Evolutionary conservation across 1,284 basidiomycete genomes (phyloP), one percentile per base, ranked within the genome.

Genomic region (Inonotus hispidus): DNA sequence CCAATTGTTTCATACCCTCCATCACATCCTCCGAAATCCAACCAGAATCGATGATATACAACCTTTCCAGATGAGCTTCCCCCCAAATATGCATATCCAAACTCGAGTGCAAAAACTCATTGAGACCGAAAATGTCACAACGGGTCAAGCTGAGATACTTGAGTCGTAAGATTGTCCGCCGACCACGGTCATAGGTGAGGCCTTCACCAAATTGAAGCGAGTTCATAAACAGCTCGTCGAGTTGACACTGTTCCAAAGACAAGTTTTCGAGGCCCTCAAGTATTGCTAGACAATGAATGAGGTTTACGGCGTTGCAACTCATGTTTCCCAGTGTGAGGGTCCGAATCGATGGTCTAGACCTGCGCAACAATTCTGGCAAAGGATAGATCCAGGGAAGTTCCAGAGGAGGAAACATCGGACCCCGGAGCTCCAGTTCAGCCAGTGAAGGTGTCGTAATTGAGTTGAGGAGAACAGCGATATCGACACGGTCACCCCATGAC

Each of bases 1-100:
- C 39, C 6, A 56, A 25, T 1, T 29, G 21, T 1, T 6, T 45
- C 41, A 56, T 43, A 29, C 39, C 47, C 23, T 14, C 19, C 8
- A 59, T 13, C 11, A 59, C 38, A 39, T 59, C 49, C 49, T 59
- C 47, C 14, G 58, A 38, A 10, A 59, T 53, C 2, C n/a, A 19
- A 29, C 50, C 58, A 39, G 47, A 59, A 19, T 41, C 25, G 29
- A 43, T 52, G 7, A 59, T 53, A 11, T 53, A 53, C 11, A 59
- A 38, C 7, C n/a, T 45, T 1, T 16, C 43, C 35, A 59, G 29
- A 25, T 25, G 29, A 3, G 39, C 37, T 29, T 45, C 53, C 39
- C 35, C 29, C 29, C 38, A 38, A 8, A 39, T 1, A 10, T 38
- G 16, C 7, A 27, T 23, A 10, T 54, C 39, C 11, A 41, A 11